A percentile compares a stretch with the other conserved stretches of the same genome.
Conservation (phyloP, 2,329 filamentous ascomycete genomes). For the Teratosphaeria gauchensis region DNA sequence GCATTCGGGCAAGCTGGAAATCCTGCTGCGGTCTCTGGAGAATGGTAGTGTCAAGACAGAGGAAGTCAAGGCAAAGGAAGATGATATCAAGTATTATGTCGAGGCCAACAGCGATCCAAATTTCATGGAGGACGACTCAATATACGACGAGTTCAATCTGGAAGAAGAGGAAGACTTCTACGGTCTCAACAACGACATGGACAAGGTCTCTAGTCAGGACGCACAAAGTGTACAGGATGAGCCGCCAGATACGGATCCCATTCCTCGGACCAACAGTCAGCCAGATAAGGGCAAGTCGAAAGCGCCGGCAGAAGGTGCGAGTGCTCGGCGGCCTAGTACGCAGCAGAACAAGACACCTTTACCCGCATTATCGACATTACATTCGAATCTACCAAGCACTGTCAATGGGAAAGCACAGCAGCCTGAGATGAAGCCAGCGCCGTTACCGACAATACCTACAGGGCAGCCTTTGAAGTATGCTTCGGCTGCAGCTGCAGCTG, state of each 20-base stretch:
- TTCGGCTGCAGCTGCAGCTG: slow-evolving; percentile 86
- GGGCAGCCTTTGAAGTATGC: slow-evolving; percentile 94
- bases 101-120: slow-evolving; percentile 80
- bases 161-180: slow-evolving; percentile 85
- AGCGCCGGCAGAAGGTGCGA: slow-evolving; percentile 48
- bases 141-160: slow-evolving; percentile 90
- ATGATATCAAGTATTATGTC: slow-evolving; percentile 91
- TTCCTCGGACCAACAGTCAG: slow-evolving; percentile 39
- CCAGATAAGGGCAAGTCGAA: slow-evolving; percentile 34
- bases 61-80: slow-evolving; percentile 79
- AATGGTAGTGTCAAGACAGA: slow-evolving; percentile 85
- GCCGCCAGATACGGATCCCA: slow-evolving; percentile 45
- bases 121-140: slow-evolving; percentile 84
- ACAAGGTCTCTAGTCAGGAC: slow-evolving; percentile 90
- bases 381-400: slow-evolving; percentile 57
- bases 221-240: slow-evolving; percentile 88
- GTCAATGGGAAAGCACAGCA: slow-evolving; percentile 51
- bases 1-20: slow-evolving; percentile 87
- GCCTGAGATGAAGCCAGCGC: slow-evolving; percentile 78
- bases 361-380: slow-evolving; percentile 82
- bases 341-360: slow-evolving; percentile 90
- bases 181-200: slow-evolving; percentile 69
- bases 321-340: slow-evolving; percentile 64
- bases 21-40: slow-evolving; percentile 80
- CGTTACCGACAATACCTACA: slow-evolving; percentile 70